Evolutionary conservation across 139 green algal species (phyloP), one percentile per base, ranked within the genome.

Genomic region (Chlamydomonas eustigma): DNA sequence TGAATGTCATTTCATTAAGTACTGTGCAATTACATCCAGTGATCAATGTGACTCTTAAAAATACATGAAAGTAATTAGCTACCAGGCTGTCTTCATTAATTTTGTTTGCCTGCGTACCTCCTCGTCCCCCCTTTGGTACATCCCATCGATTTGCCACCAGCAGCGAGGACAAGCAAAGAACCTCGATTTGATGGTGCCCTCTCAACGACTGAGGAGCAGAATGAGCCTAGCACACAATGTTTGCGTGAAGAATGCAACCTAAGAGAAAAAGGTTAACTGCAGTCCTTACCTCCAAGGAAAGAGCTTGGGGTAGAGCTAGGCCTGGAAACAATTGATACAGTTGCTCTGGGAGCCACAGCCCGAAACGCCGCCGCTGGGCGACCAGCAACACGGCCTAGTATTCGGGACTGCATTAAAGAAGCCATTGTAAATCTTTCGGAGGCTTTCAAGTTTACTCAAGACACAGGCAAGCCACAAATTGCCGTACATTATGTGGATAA

Each of bases 131-230:
- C 71, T 74, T 88, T 83, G 2, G 88, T 93, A 73, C 79, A 84
- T 4, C 82, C 89, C 64, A 91, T 81, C 18, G 84, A 86, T 72
- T 90, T 92, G 81, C 90, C 91, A 64, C 73, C 83, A 51, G 91
- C 90, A 64, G 84, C 86, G 66, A 92, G 74, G n/a, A 93, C 83
- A 22, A 92, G 51, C 37, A 93, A 80, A 6, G 83, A 63, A 50
- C 78, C 80, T 65, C 88, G 86, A 35, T 72, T 63, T 4, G 75
- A 80, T 0, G 79, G 52, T 28, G 44, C 51, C 37, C 38, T 58
- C 2, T 18, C 36, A 24, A 74, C 37, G 36, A 38, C 68, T 3
- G 36, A 58, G 37, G 24, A 35, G 36, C 5, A 37, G 37, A 74
- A 63, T 3, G 37, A 64, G 35, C 68, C 68, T 74, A 38, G 58